Conservation (phyloP, 768 basidiomycete genomes). For the Trametopsis cervina region DNA sequence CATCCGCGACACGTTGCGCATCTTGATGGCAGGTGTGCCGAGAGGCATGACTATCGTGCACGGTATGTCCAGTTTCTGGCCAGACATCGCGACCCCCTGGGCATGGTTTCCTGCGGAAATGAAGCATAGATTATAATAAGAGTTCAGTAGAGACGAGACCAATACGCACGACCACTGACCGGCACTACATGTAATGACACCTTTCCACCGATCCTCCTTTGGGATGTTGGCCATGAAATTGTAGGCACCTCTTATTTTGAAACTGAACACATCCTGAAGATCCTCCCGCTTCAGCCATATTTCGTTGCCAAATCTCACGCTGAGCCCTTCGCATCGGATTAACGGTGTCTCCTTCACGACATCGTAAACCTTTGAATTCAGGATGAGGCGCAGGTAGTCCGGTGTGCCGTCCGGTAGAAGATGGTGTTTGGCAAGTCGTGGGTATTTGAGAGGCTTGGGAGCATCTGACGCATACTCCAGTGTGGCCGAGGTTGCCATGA, state of each 20-base stretch:
- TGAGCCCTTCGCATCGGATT: slow-evolving; percentile 80
- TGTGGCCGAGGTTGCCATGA: slow-evolving; percentile 33
- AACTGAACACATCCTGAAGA: slow-evolving; percentile 95
- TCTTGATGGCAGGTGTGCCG: slow-evolving; percentile 94
- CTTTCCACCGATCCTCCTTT: slow-evolving; percentile 92
- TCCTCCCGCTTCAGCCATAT: slow-evolving; percentile 98
- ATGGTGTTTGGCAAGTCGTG: slow-evolving; percentile 59
- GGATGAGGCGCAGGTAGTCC: slow-evolving; percentile 83
- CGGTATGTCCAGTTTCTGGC: slow-evolving; percentile 77
- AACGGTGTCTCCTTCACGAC: slow-evolving; percentile 87
- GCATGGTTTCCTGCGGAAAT: slow-evolving; percentile 83
- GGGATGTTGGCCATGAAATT: slow-evolving; percentile 92
- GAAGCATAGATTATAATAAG: not conserved
- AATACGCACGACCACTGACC: slow-evolving; percentile 68
- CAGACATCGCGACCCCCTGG: slow-evolving; percentile 97
- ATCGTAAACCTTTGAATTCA: slow-evolving; percentile 88
- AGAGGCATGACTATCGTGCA: slow-evolving; percentile 99
- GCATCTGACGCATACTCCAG: slow-evolving; percentile 65
- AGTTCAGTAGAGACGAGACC: slow-evolving; percentile 1
- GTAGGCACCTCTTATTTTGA: slow-evolving; percentile 98
- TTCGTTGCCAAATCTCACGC: slow-evolving; percentile 81
- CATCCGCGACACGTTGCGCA: slow-evolving; percentile 87
- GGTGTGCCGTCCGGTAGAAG: slow-evolving; percentile 63
- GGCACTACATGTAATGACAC: slow-evolving; percentile 96
- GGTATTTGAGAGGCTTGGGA: slow-evolving; percentile 59